Conservation (phyloP, 192 early-diverging fungal genomes). For the Linnemannia exigua region DNA sequence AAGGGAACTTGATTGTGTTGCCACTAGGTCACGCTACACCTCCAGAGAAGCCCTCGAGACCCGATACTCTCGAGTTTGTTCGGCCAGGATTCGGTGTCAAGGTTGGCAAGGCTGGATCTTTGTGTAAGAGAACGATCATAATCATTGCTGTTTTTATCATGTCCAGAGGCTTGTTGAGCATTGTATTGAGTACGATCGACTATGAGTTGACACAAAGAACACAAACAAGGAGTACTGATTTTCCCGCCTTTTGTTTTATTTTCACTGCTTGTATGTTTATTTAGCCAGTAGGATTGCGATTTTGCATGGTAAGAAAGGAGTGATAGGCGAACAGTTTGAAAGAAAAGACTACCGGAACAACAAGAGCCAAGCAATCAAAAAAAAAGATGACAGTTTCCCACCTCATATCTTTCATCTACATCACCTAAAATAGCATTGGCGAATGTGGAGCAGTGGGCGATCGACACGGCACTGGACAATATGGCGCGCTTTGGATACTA, state of each 20-base stretch:
- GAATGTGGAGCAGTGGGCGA: slow-evolving; percentile 80
- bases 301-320: slow-evolving; percentile 59
- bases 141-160: slow-evolving; percentile 4
- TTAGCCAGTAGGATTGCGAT: slow-evolving; percentile 68
- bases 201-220: background rate
- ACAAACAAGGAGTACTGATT: background rate
- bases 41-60: slow-evolving; percentile 65
- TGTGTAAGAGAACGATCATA: slow-evolving; percentile 20
- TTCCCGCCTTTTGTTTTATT: background rate
- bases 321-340: background rate
- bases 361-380: background rate
- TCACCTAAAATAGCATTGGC: slow-evolving; percentile 56
- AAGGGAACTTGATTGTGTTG: background rate
- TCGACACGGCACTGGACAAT: slow-evolving; percentile 77
- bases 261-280: background rate
- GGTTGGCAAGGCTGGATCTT: slow-evolving; percentile 66
- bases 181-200: background rate
- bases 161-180: background rate
- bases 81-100: slow-evolving; percentile 56
- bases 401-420: background rate
- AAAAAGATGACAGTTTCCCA: background rate
- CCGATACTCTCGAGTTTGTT: slow-evolving; percentile 59
- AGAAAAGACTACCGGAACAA: background rate
- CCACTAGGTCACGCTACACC: slow-evolving; percentile 61
- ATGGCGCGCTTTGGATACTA: slow-evolving; percentile 67